Percentiles rank a stretch among this genome's conserved stretches.
Conservation (phyloP, 345 rosid genomes). For the Boechera divaricarpa region DNA sequence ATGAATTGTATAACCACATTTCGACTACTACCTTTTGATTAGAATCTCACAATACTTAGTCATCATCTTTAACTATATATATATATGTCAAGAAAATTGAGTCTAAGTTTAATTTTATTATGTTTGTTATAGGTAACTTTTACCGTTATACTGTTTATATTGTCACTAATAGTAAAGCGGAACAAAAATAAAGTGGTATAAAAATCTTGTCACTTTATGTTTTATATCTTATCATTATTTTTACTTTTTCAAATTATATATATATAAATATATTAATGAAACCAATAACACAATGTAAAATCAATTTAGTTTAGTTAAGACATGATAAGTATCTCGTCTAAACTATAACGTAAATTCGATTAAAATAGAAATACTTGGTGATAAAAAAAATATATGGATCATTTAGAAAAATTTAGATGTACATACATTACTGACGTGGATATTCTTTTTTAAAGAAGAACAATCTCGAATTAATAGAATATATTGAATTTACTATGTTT, state of each 20-base stretch:
- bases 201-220: no score
- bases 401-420: not conserved
- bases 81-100: not conserved
- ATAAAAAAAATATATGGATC: not conserved
- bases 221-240: no score
- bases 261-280: no score
- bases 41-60: constrained; percentile 17
- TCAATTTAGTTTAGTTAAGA: no score
- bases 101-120: not conserved
- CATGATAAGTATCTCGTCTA: not conserved
- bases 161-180: no score
- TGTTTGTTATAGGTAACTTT: not conserved
- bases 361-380: not conserved
- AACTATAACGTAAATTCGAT: not conserved
- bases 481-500: not conserved
- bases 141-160: no score
- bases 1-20: not conserved
- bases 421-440: not conserved
- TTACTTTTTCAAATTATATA: no score
- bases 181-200: no score
- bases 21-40: not conserved
- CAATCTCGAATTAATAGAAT: not conserved
- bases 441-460: no score
- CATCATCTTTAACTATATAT: not conserved
- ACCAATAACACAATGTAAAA: no score